Evolutionary conservation across 768 basidiomycete genomes (phyloP).

Genomic region (Jaapia argillacea): DNA sequence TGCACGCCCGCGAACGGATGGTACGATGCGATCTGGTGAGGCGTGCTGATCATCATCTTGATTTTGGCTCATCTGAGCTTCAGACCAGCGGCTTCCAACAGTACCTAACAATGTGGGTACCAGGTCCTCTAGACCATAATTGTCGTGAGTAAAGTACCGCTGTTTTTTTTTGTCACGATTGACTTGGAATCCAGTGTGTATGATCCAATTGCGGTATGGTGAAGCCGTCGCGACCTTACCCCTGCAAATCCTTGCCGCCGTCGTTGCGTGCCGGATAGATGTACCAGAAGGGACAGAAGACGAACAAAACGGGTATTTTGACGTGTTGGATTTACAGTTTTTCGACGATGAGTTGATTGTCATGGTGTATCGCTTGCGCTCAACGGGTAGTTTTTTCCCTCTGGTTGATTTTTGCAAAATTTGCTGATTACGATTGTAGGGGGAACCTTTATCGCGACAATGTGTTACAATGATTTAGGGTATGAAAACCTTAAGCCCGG

Average conservation of each 20-base stretch:
- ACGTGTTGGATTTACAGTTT: constrained; percentile 61
- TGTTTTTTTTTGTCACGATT: no score
- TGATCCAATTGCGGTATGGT: constrained; percentile 4
- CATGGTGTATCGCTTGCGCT: constrained; percentile 54
- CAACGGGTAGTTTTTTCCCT: constrained; percentile 21
- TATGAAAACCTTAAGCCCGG: constrained; percentile 43
- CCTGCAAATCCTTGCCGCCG: constrained; percentile 30
- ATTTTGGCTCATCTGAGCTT: background rate
- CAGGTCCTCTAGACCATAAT: constrained; percentile 23
- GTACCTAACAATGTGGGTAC: constrained; percentile 40
- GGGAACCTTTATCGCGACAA: constrained; percentile 49
- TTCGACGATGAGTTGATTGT: constrained; percentile 69
- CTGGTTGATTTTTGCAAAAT: constrained; percentile 8
- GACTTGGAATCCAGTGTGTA: constrained; percentile 7
- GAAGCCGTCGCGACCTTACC: constrained; percentile 2
- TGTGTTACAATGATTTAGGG: constrained; percentile 49
- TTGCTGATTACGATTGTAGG: constrained; percentile 34
- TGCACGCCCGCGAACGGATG: no score
- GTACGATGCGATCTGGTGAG: no score
- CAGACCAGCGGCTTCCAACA: constrained; percentile 27
- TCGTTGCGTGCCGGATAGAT: constrained; percentile 45
- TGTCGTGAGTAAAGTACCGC: constrained; percentile 50
- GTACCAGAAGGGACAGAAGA: no score
- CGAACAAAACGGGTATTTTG: no score
- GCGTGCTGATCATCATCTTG: no score